Base-by-base conservation (phyloP, 768 basidiomycete genomes). In the Xerocomellus intermedius region DNA sequence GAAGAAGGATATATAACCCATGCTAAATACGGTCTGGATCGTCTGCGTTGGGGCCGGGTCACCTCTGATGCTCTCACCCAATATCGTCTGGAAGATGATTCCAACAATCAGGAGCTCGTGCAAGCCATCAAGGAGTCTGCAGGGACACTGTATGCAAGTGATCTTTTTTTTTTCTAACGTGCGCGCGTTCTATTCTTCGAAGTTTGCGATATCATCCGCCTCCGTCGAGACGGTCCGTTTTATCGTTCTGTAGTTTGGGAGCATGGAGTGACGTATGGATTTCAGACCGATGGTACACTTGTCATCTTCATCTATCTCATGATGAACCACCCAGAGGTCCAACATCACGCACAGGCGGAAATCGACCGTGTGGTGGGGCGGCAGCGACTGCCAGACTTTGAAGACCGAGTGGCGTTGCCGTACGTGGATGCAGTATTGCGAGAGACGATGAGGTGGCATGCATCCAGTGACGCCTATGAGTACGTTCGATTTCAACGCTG, bases 341-440 rank as follows among this genome's bases (percentile, higher is more conserved):
- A 72, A 28, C 50, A 32, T 10, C 65, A 60, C 14, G 74, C 68
- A 8, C 74, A 73, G 21, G 26, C 7, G 26, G 26, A 28, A 28
- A 28, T 28, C 26, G 24, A 74, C 42, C 35, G 44, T 5, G 65
- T 73, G 10, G 50, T 75, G 8, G 69, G 68, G 7, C 39, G 24
- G 8, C 56, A 55, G 30, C 63, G 67, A 17, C 63, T 74, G 4
- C 75, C 75, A 6, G 59, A 57, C 4, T 70, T 73, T 44, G 63
- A 57, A 6, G 73, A 76, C 22, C 45, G 60, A 7, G 37, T 38
- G 2, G 59, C 58, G 4, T 45, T 75, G 39, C 72, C 73, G 0
- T 76, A 73, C 41, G 57, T 75, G 14, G 65, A 64, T 8, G 75
- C 73, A 0, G 50, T 76, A 2, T 22, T 71, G 4, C 64, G 66